These are phyloP conservation scores for Gaertneriomyces semiglobifer DNA, from an alignment of 192 early-diverging fungal species.

Conservation along the genomic window DNA sequence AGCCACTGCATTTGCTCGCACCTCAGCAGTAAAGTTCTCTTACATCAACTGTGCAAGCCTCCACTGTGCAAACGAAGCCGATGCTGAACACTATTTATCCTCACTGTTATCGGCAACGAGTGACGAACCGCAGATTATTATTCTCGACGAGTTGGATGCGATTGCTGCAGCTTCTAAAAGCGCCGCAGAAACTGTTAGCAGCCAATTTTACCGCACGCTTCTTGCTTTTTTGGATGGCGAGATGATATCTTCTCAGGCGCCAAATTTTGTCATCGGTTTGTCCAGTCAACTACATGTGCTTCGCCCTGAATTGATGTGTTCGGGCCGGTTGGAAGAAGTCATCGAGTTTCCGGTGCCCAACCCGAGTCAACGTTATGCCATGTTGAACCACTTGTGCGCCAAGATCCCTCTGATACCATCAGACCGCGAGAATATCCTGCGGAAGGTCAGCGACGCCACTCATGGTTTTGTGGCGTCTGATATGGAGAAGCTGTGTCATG, in stretches of 20 bases:
- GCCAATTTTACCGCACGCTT: background rate
- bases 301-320: slow-evolving; percentile 47
- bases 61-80: slow-evolving; percentile 12
- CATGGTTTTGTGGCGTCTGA: slow-evolving; percentile 84
- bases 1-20: no score
- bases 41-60: no score
- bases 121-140: slow-evolving; percentile 74
- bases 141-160: slow-evolving; percentile 99
- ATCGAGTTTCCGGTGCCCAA: slow-evolving; percentile 50
- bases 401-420: background rate
- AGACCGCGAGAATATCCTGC: slow-evolving; percentile 33
- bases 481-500: slow-evolving; percentile 63
- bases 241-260: background rate
- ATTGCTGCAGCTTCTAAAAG: slow-evolving; percentile 46
- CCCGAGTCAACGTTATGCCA: slow-evolving; percentile 9
- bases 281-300: slow-evolving; percentile 54
- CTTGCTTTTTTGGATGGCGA: background rate
- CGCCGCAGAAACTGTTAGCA: background rate
- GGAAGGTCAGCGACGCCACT: slow-evolving; percentile 45
- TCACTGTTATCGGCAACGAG: background rate
- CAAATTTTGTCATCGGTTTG: slow-evolving; percentile 25
- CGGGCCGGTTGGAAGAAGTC: slow-evolving; percentile 54
- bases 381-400: slow-evolving; percentile 16
- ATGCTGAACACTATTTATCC: slow-evolving; percentile 20
- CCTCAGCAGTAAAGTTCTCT: no score